Conservation (phyloP, 1,139 yeast genomes). For the Barnettozyma hawaiiensis region DNA sequence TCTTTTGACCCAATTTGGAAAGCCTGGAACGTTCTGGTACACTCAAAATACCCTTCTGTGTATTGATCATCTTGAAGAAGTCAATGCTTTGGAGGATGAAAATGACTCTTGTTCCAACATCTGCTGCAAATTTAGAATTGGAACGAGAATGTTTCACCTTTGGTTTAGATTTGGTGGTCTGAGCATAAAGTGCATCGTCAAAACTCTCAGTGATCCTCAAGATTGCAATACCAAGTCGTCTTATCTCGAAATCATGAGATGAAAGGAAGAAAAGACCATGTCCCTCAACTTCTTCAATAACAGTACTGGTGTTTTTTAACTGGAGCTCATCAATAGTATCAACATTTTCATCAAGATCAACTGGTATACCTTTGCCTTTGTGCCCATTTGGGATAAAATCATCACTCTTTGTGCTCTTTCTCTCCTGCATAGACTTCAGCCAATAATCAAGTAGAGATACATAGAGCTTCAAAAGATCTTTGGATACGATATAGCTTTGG, state of each 20-base stretch:
- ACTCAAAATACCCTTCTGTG: constrained; percentile 55
- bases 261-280: constrained; percentile 89
- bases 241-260: constrained; percentile 72
- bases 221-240: constrained; percentile 71
- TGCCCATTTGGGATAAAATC: constrained; percentile 13
- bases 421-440: constrained; percentile 54
- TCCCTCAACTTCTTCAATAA: constrained; percentile 92
- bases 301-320: constrained; percentile 72
- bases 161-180: constrained; percentile 28
- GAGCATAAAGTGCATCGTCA: constrained; percentile 71
- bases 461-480: constrained; percentile 61
- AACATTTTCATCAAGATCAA: constrained; percentile 29
- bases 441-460: constrained; percentile 77
- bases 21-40: constrained; percentile 76
- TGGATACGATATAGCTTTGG: constrained; percentile 47
- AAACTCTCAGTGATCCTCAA: constrained; percentile 74
- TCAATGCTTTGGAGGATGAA: constrained; percentile 71
- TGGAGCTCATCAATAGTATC: constrained; percentile 60
- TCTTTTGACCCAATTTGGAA: constrained; percentile 53
- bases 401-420: constrained; percentile 24
- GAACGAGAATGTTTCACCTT: constrained; percentile 45
- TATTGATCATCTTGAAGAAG: constrained; percentile 56
- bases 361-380: constrained; percentile 17
- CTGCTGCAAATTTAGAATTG: constrained; percentile 73
- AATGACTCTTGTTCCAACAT: constrained; percentile 70